A percentile compares a stretch with the other conserved stretches of the same genome.
phyloP scores from a whole-genome alignment of 1,139 yeast species.

The Debaryomyces fabryi region DNA sequence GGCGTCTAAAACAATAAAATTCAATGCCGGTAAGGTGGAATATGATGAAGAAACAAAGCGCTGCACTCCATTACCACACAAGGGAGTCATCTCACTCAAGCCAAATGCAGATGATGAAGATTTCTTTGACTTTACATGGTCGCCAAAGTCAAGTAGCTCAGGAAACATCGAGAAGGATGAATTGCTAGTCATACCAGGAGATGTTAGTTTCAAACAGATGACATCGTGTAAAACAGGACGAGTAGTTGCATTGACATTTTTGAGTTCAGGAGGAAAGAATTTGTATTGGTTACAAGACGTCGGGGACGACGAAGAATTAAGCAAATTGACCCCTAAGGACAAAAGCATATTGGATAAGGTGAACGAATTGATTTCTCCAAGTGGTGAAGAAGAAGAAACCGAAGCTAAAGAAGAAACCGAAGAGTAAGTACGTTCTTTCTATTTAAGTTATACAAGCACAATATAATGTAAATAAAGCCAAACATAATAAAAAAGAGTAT shows the following conservation, averaged over 20 bases:
- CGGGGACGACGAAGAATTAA: slow-evolving; percentile 64
- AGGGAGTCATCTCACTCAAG: slow-evolving; percentile 70
- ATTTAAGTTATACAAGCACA: slow-evolving; percentile 7
- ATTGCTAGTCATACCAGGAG: slow-evolving; percentile 87
- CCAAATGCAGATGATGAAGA: slow-evolving; percentile 60
- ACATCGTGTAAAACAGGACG: slow-evolving; percentile 80
- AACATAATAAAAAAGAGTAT: slow-evolving; percentile 1
- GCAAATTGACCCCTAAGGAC: slow-evolving; percentile 68
- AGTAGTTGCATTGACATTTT: slow-evolving; percentile 79
- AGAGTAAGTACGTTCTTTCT: slow-evolving; percentile 21
- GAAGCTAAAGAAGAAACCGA: slow-evolving; percentile 33
- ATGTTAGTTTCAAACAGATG: slow-evolving; percentile 80
- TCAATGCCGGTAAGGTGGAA: slow-evolving; percentile 86
- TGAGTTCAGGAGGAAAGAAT: slow-evolving; percentile 80
- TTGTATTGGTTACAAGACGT: slow-evolving; percentile 92
- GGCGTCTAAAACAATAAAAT: slow-evolving; percentile 37
- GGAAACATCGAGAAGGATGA: slow-evolving; percentile 59
- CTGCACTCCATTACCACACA: slow-evolving; percentile 76
- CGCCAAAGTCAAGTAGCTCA: slow-evolving; percentile 36
- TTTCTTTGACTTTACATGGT: slow-evolving; percentile 47
- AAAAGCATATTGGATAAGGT: slow-evolving; percentile 53
- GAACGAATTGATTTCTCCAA: slow-evolving; percentile 50
- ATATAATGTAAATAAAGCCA: slow-evolving; percentile 7
- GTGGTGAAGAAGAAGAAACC: slow-evolving; percentile 50
- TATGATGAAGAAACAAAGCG: slow-evolving; percentile 68